Percentiles rank a stretch among this genome's conserved stretches.
Evolutionary conservation across 192 early-diverging fungal genomes (phyloP).

Genomic region (Coemansia brasiliensis): DNA sequence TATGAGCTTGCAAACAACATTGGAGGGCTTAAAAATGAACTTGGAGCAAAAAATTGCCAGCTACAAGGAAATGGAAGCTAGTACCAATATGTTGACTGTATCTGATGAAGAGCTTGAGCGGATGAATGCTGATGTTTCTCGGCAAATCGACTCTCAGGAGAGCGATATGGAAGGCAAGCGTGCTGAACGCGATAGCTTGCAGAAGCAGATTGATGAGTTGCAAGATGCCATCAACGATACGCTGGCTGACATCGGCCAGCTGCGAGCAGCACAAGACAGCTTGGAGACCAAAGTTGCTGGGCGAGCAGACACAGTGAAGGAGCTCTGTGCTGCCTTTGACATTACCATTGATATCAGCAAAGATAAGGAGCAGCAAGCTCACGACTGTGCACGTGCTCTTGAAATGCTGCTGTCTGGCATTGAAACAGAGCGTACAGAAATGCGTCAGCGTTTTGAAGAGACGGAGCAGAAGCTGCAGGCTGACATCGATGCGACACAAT

Average conservation of each 20-base stretch:
- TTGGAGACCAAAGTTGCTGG: conserved; percentile 29
- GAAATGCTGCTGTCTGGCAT: conserved; percentile 51
- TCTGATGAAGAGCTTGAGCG: conserved; percentile 63
- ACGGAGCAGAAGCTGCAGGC: conserved; percentile 27
- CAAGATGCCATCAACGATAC: conserved; percentile 20
- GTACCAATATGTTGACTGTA: conserved; percentile 40
- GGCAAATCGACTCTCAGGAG: conserved; percentile 41
- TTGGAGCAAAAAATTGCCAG: conserved; percentile 36
- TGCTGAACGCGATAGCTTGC: conserved; percentile 20
- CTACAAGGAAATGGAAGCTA: conserved; percentile 51
- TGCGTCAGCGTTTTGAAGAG: conserved; percentile 13
- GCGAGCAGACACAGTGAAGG: conserved; percentile 20
- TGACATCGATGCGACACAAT: conserved; percentile 32
- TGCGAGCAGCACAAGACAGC: conserved; percentile 33
- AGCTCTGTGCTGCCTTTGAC: conserved; percentile 11
- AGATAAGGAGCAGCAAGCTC: conserved; percentile 21
- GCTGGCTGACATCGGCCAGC: conserved; percentile 30
- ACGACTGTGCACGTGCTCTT: conserved; percentile 15
- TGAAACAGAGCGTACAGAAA: conserved; percentile 43
- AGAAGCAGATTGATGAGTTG: conserved; percentile 15
- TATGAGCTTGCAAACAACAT: conserved; percentile 31
- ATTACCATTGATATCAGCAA: conserved; percentile 2
- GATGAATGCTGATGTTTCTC: conserved; percentile 53
- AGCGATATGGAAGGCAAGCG: conserved; percentile 25
- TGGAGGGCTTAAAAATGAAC: conserved; percentile 50